A percentile compares a stretch with the other conserved stretches of the same genome.
phyloP scores from a whole-genome alignment of 257 asterid genomes.

The Solanum boliviense region DNA sequence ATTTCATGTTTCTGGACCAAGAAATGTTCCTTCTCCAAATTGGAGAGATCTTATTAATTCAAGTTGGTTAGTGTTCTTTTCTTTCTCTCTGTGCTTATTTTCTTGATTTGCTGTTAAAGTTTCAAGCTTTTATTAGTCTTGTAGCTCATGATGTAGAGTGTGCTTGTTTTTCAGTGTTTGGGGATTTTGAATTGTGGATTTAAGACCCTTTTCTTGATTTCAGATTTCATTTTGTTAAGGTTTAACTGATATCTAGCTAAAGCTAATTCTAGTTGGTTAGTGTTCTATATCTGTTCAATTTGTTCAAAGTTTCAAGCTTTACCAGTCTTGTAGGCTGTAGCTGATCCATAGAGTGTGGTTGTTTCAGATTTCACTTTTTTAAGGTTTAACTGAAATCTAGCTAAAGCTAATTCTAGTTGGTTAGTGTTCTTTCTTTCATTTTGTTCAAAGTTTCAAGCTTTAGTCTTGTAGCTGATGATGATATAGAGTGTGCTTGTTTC shows the following conservation, averaged over 20 bases:
- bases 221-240: not conserved
- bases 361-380: not conserved
- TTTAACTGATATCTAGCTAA: not conserved
- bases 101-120: not conserved
- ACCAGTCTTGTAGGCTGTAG: not conserved
- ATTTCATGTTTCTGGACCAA: conserved; percentile 35
- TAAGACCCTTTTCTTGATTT: not conserved
- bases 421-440: not conserved
- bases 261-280: not conserved
- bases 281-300: not conserved
- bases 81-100: not conserved
- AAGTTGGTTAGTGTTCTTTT: conserved; percentile 21
- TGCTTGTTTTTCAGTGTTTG: not conserved
- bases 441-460: not conserved
- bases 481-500: not conserved
- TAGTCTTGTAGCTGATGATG: not conserved
- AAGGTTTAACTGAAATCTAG: not conserved
- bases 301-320: not conserved
- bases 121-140: not conserved
- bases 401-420: not conserved
- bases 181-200: not conserved
- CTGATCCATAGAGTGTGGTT: not conserved
- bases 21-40: conserved; percentile 29
- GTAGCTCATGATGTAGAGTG: not conserved
- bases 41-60: conserved; percentile 35